These are phyloP conservation scores for Aspergillus fischeri DNA, from an alignment of 2,329 filamentous ascomycete genomes.

Conservation along the genomic window DNA sequence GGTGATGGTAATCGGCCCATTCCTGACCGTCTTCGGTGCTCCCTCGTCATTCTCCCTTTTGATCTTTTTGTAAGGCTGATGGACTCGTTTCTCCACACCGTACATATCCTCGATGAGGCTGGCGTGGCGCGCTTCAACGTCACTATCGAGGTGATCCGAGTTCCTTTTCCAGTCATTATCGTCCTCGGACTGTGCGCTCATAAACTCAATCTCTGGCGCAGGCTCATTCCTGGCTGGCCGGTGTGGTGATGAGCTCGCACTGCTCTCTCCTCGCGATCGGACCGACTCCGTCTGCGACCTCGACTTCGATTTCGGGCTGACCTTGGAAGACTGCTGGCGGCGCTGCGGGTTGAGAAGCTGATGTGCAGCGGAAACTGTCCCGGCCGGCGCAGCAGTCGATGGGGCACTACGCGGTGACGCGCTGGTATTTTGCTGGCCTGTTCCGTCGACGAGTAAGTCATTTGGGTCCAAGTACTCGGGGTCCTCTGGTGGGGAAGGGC, in stretches of 20 bases:
- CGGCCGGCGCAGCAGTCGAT: slow-evolving; percentile 19
- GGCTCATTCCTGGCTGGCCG: slow-evolving; percentile 8
- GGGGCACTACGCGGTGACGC: slow-evolving; percentile 9
- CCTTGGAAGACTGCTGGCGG: slow-evolving; percentile 7
- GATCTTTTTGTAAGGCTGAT: slow-evolving; percentile 60
- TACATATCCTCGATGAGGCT: slow-evolving; percentile 69
- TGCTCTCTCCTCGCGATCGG: slow-evolving; percentile 10
- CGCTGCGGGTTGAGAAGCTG: slow-evolving; percentile 19
- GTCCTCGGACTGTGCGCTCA: slow-evolving; percentile 21
- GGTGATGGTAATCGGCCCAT: slow-evolving; percentile 38
- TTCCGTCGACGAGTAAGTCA: slow-evolving; percentile 22
- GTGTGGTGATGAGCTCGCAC: slow-evolving; percentile 9
- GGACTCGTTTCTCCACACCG: slow-evolving; percentile 64
- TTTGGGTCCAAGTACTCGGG: slow-evolving; percentile 11
- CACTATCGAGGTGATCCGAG: slow-evolving; percentile 28
- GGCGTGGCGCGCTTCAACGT: slow-evolving; percentile 20
- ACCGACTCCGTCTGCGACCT: slow-evolving; percentile 9
- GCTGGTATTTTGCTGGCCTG: slow-evolving; percentile 18
- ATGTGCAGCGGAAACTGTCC: slow-evolving; percentile 22
- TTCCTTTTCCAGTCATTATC: slow-evolving; percentile 28
- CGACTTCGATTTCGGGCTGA: slow-evolving; percentile 13
- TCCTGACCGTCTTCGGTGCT: slow-evolving; percentile 41
- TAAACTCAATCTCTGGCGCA: slow-evolving; percentile 27
- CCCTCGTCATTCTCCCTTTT: slow-evolving; percentile 51
- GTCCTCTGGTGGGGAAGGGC: slow-evolving; percentile 12